Base-by-base conservation (phyloP, 192 early-diverging fungal species). In the Lobosporangium transversale region DNA sequence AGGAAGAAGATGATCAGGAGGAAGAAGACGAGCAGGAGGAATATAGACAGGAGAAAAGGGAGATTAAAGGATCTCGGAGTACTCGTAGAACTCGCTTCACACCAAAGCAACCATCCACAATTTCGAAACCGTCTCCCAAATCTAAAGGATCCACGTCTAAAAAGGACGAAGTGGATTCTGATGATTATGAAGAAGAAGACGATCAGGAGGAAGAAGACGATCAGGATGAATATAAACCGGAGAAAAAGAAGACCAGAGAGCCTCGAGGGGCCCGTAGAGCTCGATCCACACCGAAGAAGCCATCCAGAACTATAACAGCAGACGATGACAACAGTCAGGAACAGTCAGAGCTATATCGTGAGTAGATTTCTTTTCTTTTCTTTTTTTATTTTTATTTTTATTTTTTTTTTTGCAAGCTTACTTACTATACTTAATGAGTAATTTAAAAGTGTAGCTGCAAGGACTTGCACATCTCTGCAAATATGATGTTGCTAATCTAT, bases 91-190 rank as follows among this genome's bases (percentile, higher is more conserved):
- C n/a, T n/a, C n/a, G n/a, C n/a, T n/a, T n/a, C n/a, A n/a, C n/a
- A n/a, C n/a, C 42, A 53, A 91, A 86, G 68, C 83, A 87, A 10
- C 87, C 79, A n/a, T n/a, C n/a, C n/a, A n/a, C n/a, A n/a, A n/a
- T n/a, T n/a, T n/a, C n/a, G n/a, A n/a, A n/a, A n/a, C n/a, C n/a
- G n/a, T n/a, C n/a, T n/a, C n/a, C n/a, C n/a, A n/a, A n/a, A n/a
- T n/a, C n/a, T n/a, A n/a, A n/a, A n/a, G n/a, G n/a, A n/a, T n/a
- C n/a, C n/a, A n/a, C n/a, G n/a, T n/a, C n/a, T n/a, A 40, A 40
- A 40, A 14, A 40, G 14, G 8, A 40, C 7, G 37, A 40, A 40
- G 37, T 10, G 37, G 37, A 40, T 7, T 40, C 37, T 40, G 70
- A 48, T 4, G 27, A 54, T 29, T 62, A 66, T 20, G 63, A 57